Percentiles rank a stretch among this genome's conserved stretches.
phyloP scores from a whole-genome alignment of 2,329 filamentous ascomycete species.

The Phaeomoniella chlamydospora region DNA sequence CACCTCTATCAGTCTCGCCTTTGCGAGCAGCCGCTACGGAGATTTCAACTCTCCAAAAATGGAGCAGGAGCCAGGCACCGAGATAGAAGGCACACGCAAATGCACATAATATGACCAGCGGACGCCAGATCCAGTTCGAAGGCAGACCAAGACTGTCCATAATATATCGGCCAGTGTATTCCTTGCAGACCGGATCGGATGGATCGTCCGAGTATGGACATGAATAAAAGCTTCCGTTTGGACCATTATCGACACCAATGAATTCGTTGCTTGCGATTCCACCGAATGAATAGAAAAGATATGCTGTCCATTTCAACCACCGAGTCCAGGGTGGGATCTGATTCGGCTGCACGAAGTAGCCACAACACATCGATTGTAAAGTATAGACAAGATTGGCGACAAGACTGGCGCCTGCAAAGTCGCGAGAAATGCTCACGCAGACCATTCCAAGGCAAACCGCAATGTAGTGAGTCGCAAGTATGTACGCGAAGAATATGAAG shows the following conservation, averaged over 20 bases:
- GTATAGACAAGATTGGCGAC: slow-evolving; percentile 62
- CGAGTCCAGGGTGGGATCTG: slow-evolving; percentile 64
- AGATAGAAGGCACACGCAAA: slow-evolving; percentile 51
- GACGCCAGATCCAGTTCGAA: slow-evolving; percentile 49
- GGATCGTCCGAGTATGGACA: slow-evolving; percentile 51
- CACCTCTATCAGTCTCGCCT: slow-evolving; percentile 42
- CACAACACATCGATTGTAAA: slow-evolving; percentile 58
- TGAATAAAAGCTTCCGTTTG: slow-evolving; percentile 52
- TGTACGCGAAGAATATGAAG: slow-evolving; percentile 56
- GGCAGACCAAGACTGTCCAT: slow-evolving; percentile 57
- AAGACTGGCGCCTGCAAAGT: slow-evolving; percentile 57
- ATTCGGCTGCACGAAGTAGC: slow-evolving; percentile 61
- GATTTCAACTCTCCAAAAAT: slow-evolving; percentile 53
- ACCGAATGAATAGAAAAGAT: slow-evolving; percentile 48
- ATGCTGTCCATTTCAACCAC: slow-evolving; percentile 48
- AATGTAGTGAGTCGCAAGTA: slow-evolving; percentile 58
- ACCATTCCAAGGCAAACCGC: slow-evolving; percentile 57
- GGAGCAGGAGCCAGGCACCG: slow-evolving; percentile 46
- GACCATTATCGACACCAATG: slow-evolving; percentile 17
- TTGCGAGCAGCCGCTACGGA: slow-evolving; percentile 49
- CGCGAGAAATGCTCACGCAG: slow-evolving; percentile 49
- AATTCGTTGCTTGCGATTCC: slow-evolving; percentile 63
- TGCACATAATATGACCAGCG: slow-evolving; percentile 46
- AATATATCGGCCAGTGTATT: slow-evolving; percentile 56
- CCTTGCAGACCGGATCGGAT: slow-evolving; percentile 48